Evolutionary conservation across 768 basidiomycete genomes (phyloP).

Genomic region (Pulveroboletus sp.): DNA sequence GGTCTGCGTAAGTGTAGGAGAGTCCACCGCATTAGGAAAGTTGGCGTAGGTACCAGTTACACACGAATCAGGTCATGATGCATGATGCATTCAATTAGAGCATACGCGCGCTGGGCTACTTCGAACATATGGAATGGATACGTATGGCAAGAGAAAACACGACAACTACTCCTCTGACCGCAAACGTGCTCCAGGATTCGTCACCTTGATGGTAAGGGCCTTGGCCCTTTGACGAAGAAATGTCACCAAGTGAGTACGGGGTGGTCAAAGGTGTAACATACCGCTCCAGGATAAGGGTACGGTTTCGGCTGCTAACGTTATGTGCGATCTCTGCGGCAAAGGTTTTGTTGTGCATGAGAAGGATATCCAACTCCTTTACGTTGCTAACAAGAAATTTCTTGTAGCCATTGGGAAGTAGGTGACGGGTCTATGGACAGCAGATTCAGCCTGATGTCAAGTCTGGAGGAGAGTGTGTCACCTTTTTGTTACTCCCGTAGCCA

Average conservation of each 20-base stretch:
- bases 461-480: constrained; percentile 47
- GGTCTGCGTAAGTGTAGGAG: constrained; percentile 11
- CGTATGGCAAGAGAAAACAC: constrained; percentile 34
- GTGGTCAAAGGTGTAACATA: constrained; percentile 29
- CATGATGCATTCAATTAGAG: constrained; percentile 25
- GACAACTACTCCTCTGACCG: constrained; percentile 83
- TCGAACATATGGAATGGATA: constrained; percentile 50
- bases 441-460: constrained; percentile 1
- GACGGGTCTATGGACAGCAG: constrained; percentile 61
- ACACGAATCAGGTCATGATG: constrained; percentile 4
- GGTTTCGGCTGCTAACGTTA: constrained; percentile 93
- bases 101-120: constrained; percentile 47
- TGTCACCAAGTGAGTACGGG: constrained; percentile 6
- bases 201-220: constrained; percentile 86
- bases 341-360: constrained; percentile 96
- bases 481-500: constrained; percentile 75
- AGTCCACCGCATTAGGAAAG: constrained; percentile 26
- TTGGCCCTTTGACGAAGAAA: constrained; percentile 54
- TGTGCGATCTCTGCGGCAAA: constrained; percentile 97
- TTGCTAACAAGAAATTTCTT: constrained; percentile 97
- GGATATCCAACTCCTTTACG: constrained; percentile 87
- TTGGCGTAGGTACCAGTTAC: neutral
- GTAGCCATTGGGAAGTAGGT: constrained; percentile 91
- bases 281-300: constrained; percentile 86
- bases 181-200: constrained; percentile 87